phyloP scores from a whole-genome alignment of 768 basidiomycete species.

The Calocybe cyanea region DNA sequence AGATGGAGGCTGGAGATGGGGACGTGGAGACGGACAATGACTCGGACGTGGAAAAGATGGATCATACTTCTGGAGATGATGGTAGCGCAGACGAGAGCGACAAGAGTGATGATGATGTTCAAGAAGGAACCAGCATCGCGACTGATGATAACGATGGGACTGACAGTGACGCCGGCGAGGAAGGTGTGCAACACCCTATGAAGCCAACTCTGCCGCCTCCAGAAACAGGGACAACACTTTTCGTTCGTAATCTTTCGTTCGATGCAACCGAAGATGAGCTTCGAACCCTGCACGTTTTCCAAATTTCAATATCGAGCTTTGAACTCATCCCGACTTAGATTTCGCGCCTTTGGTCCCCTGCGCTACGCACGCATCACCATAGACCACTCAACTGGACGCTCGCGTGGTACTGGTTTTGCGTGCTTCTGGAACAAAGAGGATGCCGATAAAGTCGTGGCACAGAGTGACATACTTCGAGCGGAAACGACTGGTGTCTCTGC shows the following conservation, averaged over 20 bases:
- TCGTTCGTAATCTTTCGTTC: constrained; percentile 92
- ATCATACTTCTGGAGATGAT: constrained; percentile 23
- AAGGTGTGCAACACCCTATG: constrained; percentile 39
- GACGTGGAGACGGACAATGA: constrained; percentile 34
- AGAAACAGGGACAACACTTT: constrained; percentile 87
- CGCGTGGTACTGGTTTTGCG: constrained; percentile 93
- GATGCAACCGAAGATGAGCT: constrained; percentile 92
- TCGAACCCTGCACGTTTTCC: constrained; percentile 61
- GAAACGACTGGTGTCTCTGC: constrained; percentile 54
- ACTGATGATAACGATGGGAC: constrained; percentile 32
- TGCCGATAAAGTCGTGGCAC: constrained; percentile 79
- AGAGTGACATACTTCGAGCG: constrained; percentile 66
- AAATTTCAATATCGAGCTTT: too few species aligned
- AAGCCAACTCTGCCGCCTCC: constrained; percentile 77
- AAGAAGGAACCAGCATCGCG: not conserved
- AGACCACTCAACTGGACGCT: constrained; percentile 78
- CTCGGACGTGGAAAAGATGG: constrained; percentile 19
- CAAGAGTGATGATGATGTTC: constrained; percentile 32
- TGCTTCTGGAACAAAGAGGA: constrained; percentile 96
- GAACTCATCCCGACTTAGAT: constrained; percentile 41
- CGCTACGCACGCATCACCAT: constrained; percentile 91
- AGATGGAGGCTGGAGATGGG: constrained; percentile 38
- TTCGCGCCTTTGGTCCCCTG: constrained; percentile 87
- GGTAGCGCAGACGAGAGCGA: constrained; percentile 25
- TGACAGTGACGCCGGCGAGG: constrained; percentile 27